A percentile compares a stretch with the other conserved stretches of the same genome.
Conservation (phyloP, 805 yeast genomes). For the Pichia californica region DNA sequence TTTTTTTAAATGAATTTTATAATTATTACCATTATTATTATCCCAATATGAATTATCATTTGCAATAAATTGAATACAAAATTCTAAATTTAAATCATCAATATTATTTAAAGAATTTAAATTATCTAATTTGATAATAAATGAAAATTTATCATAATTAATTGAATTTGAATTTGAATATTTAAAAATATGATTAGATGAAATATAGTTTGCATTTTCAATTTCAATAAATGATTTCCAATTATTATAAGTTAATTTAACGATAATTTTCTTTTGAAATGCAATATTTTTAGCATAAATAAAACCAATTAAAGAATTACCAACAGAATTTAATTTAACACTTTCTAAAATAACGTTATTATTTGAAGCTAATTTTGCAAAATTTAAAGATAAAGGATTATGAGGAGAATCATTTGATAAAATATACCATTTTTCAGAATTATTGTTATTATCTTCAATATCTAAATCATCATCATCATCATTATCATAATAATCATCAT, state of each 20-base stretch:
- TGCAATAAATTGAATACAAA: conserved; percentile 35
- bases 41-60: conserved; percentile 33
- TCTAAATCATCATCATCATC: conserved; percentile 9
- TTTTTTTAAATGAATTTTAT: conserved; percentile 27
- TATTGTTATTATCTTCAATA: conserved; percentile 12
- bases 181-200: conserved; percentile 35
- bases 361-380: conserved; percentile 26
- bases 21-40: conserved; percentile 33
- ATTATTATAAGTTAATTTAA: conserved; percentile 45
- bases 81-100: conserved; percentile 27
- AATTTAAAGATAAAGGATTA: conserved; percentile 23
- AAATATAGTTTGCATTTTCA: conserved; percentile 30
- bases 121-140: conserved; percentile 38
- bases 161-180: conserved; percentile 26
- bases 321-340: conserved; percentile 33
- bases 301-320: conserved; percentile 37
- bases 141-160: conserved; percentile 39
- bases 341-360: conserved; percentile 30
- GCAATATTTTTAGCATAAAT: conserved; percentile 34
- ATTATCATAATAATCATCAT: no score
- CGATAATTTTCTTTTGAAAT: conserved; percentile 33
- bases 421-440: conserved; percentile 26
- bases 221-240: conserved; percentile 35
- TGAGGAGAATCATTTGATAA: conserved; percentile 27
- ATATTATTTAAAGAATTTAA: conserved; percentile 18